Evolutionary conservation across 2,329 filamentous ascomycete species (phyloP).

Genomic region (Polytolypa hystricis): DNA sequence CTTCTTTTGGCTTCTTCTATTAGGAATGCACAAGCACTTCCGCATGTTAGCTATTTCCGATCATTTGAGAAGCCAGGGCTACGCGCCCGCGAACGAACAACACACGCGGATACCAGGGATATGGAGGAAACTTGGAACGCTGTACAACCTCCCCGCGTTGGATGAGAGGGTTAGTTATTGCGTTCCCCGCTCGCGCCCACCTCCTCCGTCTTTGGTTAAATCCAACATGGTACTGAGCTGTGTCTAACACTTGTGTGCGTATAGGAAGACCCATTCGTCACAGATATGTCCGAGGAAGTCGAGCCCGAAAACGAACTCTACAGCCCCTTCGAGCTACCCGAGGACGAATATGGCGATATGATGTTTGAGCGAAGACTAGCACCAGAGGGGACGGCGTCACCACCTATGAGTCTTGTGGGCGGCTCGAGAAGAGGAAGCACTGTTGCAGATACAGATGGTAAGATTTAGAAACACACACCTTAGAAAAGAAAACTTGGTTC

Average conservation of each 20-base stretch:
- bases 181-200: constrained; percentile 17
- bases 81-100: constrained; percentile 47
- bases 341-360: constrained; percentile 36
- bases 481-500: neutral
- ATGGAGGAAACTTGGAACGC: constrained; percentile 71
- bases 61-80: constrained; percentile 70
- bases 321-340: constrained; percentile 54
- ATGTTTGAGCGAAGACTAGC: constrained; percentile 39
- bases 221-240: too few species aligned
- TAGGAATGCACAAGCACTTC: constrained; percentile 89
- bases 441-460: constrained; percentile 38
- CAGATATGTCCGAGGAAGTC: constrained; percentile 46
- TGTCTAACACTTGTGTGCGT: neutral
- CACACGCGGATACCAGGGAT: constrained; percentile 88
- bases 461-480: constrained; percentile 9
- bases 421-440: constrained; percentile 35
- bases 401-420: constrained; percentile 23
- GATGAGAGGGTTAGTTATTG: constrained; percentile 67
- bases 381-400: constrained; percentile 33
- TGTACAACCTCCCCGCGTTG: constrained; percentile 77
- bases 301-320: constrained; percentile 44
- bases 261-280: constrained; percentile 44
- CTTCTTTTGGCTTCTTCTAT: neutral
- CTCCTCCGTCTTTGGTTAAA: neutral
- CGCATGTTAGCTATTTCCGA: constrained; percentile 79